These are phyloP conservation scores for Populus hybrid DNA, from an alignment of 441 rosid genomes.

Conservation along the genomic window DNA sequence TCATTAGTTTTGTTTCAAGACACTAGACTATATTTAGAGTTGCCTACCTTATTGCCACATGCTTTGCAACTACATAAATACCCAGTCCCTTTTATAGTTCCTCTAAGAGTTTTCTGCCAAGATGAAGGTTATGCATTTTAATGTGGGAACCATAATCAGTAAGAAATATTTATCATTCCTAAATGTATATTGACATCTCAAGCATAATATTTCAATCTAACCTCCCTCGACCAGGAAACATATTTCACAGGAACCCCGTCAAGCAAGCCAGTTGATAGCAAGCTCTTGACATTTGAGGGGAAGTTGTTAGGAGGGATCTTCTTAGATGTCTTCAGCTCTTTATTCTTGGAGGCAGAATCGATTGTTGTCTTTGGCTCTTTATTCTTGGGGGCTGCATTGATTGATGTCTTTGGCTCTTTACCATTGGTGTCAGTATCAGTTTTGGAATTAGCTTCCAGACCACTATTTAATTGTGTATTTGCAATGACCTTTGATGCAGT, in stretches of 20 bases:
- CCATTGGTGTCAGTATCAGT: constrained; percentile 1
- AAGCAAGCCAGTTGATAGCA: constrained; percentile 79
- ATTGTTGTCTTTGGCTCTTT: constrained; percentile 41
- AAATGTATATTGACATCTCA: constrained; percentile 13
- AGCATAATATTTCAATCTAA: constrained; percentile 28
- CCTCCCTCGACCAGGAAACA: constrained; percentile 67
- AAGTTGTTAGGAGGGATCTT: constrained; percentile 59
- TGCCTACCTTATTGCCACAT: constrained; percentile 61
- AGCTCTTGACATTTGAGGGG: constrained; percentile 77
- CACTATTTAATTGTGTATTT: constrained; percentile 20
- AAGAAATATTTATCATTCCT: constrained; percentile 29
- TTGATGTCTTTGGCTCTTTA: constrained; percentile 19
- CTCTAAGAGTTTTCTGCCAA: constrained; percentile 22
- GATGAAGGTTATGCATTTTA: not conserved
- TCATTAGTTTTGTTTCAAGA: constrained; percentile 12
- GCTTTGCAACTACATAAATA: constrained; percentile 67
- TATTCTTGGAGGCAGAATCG: constrained; percentile 44
- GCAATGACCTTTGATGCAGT: constrained; percentile 28
- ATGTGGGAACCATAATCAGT: not conserved
- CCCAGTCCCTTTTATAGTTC: constrained; percentile 63
- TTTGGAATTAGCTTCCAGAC: constrained; percentile 29
- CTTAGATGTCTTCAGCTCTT: constrained; percentile 42
- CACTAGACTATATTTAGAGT: not conserved
- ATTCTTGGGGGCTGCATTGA: constrained; percentile 34
- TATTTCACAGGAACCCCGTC: constrained; percentile 80